A percentile compares a stretch with the other conserved stretches of the same genome.
These are phyloP conservation scores for Litchi chinensis DNA, from an alignment of 345 rosid genomes.

Conservation along the genomic window DNA sequence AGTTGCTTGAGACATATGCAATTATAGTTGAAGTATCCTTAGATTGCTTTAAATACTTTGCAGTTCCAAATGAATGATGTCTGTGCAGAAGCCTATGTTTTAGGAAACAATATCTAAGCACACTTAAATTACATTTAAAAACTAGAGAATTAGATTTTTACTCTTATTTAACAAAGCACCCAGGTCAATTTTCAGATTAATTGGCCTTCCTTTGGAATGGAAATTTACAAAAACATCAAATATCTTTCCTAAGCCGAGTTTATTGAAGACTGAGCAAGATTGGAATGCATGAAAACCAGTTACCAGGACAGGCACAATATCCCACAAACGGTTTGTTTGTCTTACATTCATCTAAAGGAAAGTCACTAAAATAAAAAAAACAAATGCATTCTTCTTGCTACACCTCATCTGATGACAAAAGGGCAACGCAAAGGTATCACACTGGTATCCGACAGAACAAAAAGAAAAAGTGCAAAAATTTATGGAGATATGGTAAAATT, in stretches of 20 bases:
- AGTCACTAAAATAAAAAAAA: constrained; percentile 4
- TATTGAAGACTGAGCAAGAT: background rate
- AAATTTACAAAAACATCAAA: background rate
- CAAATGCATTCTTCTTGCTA: background rate
- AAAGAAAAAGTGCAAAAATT: background rate
- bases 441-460: background rate
- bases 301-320: background rate
- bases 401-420: background rate
- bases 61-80: background rate
- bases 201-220: background rate
- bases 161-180: background rate
- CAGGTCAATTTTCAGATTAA: background rate
- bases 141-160: background rate
- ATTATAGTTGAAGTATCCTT: background rate
- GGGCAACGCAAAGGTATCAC: background rate
- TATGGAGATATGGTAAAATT: background rate
- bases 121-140: constrained; percentile 6
- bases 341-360: background rate
- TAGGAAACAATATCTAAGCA: background rate
- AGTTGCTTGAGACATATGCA: background rate
- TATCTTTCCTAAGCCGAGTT: background rate
- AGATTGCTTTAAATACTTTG: background rate
- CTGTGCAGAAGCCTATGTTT: background rate
- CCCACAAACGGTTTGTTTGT: background rate
- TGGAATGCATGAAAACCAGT: background rate